Percentiles rank a stretch among this genome's conserved stretches.
Conservation (phyloP, 73 alveolate species). For the Paramecium caudatum region DNA sequence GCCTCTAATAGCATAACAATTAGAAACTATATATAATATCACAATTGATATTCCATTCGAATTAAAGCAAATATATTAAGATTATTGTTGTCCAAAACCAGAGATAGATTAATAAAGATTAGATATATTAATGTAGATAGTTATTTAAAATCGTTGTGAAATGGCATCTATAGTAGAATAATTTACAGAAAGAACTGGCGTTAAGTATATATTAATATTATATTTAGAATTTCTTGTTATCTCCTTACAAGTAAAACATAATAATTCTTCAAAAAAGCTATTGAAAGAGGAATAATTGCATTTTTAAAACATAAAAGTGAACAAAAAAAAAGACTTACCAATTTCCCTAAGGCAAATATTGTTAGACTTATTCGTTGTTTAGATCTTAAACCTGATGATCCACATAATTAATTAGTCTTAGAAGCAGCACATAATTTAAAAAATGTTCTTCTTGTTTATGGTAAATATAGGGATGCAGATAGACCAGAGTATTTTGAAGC, state of each 20-base stretch:
- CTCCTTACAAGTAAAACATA: slow-evolving; percentile 9
- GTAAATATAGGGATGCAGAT: neutral
- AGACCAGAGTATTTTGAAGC: slow-evolving; percentile 2
- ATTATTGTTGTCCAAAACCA: slow-evolving; percentile 47
- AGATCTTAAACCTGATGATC: slow-evolving; percentile 14
- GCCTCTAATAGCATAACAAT: slow-evolving; percentile 21
- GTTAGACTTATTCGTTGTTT: neutral
- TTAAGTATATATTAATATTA: neutral
- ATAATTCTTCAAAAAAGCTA: slow-evolving; percentile 15
- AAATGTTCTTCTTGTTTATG: neutral
- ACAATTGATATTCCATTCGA: slow-evolving; percentile 21
- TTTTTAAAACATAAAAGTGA: slow-evolving; percentile 1
- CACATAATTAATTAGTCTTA: neutral
- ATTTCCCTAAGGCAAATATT: slow-evolving; percentile 10
- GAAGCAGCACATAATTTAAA: slow-evolving; percentile 13
- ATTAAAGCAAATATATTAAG: slow-evolving; percentile 21
- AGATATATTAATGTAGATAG: neutral
- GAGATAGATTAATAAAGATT: neutral
- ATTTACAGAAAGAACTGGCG: neutral
- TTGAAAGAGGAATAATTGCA: neutral
- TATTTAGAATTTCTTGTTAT: slow-evolving; percentile 7
- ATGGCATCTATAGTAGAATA: slow-evolving; percentile 27
- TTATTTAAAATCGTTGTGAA: slow-evolving; percentile 3
- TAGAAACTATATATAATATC: slow-evolving; percentile 15
- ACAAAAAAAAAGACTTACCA: slow-evolving; percentile 14